Evolutionary conservation across 2,329 filamentous ascomycete genomes (phyloP).

Genomic region (Bimuria novae-zelandiae): DNA sequence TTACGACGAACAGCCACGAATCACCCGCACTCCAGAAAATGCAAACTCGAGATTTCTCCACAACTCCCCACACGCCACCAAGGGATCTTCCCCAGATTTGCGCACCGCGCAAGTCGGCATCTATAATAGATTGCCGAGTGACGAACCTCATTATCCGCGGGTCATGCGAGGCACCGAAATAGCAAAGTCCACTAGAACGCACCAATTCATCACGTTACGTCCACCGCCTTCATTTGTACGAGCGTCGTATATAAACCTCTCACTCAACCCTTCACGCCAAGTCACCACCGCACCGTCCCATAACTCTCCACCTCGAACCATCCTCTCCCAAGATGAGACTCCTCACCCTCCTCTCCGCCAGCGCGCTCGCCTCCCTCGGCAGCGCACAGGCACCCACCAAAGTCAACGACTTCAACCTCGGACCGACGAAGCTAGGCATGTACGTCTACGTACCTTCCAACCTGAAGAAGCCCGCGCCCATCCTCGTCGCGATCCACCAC

Average conservation of each 20-base stretch:
- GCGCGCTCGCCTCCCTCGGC: conserved; percentile 10
- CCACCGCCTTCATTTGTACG: not conserved
- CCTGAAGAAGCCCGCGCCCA: conserved; percentile 48
- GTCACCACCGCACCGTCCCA: not conserved
- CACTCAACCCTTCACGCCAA: not conserved
- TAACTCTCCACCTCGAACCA: not conserved
- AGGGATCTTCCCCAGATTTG: conserved; percentile 1
- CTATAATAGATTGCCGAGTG: conserved; percentile 9
- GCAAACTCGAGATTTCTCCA: not conserved
- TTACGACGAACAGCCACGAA: not conserved
- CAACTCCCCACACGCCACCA: conserved; percentile 5
- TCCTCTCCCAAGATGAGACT: conserved; percentile 1
- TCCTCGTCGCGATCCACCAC: conserved; percentile 25
- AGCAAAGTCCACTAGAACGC: not conserved
- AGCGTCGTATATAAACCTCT: not conserved
- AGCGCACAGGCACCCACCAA: conserved; percentile 28
- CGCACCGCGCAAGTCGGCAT: not conserved
- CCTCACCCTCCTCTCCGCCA: conserved; percentile 2
- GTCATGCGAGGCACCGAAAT: conserved; percentile 1
- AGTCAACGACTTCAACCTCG: conserved; percentile 49
- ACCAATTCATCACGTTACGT: not conserved
- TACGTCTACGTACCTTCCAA: conserved; percentile 55
- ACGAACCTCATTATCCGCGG: conserved; percentile 7
- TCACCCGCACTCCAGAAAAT: not conserved
- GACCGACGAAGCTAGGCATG: conserved; percentile 55